Base-by-base conservation (phyloP, 2,329 filamentous ascomycete genomes). In the Sporothrix sp. region DNA sequence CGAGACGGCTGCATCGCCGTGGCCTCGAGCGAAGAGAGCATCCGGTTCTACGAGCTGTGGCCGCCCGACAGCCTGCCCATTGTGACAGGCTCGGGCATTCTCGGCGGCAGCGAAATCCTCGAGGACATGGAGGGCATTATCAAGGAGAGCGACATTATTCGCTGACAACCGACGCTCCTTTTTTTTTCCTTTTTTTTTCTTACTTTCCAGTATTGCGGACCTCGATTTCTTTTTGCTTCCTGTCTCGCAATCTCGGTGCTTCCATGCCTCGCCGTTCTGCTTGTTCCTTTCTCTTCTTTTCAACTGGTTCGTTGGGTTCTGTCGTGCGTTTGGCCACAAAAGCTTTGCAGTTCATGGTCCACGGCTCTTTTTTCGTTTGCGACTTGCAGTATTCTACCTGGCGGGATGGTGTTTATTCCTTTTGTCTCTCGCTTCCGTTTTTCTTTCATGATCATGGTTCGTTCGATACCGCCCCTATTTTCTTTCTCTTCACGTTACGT, bases 11-110 rank as follows among this genome's bases (percentile, higher is more conserved):
- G 89, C 63, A 83, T 98, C 58, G 85, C 96, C 16, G 85, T 98
- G 48, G 91, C 90, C 14, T 85, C 87, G 38, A 95, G 89, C 62
- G 90, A 97, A 66, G 84, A 88, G 63, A 94, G 81, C 59, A 85
- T 97, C 65, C 93, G 93, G 63, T 97, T 97, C 61, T 89, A 97
- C 65, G 90, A 97, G 68, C 81, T 98, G 10, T 97, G 90, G 93
- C 75, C 77, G n/a, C 76, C 78, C 2, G 70, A 75, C 36, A 73
- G 70, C 58, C 82, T 77, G 60, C 68, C 71, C 8, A 76, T 73
- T 18, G 66, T 71, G 20, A 65, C 68, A 9, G 71, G 73, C 13
- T 71, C 70, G 37, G 81, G 85, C 2, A 70, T 87, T 55, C 70
- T 95, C 21, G 87, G 85, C 11, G 86, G 88, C 4, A 94, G 88